Conservation (phyloP, 768 basidiomycete species). For the Crucibulum laeve region DNA sequence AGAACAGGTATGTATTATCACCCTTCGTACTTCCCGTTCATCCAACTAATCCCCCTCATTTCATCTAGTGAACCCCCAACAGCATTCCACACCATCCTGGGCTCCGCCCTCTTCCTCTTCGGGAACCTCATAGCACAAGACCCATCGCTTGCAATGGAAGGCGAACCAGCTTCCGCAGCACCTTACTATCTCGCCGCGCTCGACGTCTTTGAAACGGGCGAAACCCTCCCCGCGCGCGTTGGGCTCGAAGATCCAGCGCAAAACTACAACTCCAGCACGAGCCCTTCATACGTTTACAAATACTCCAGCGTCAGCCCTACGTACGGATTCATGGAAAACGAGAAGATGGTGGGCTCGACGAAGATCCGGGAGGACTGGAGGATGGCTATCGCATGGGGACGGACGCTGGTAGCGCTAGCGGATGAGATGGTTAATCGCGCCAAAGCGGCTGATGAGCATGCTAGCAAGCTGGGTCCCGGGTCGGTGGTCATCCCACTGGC, state of each 20-base stretch:
- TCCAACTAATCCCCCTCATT: too few species aligned
- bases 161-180: conserved; percentile 46
- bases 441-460: conserved; percentile 11
- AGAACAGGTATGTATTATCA: too few species aligned
- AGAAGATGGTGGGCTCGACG: conserved; percentile 8
- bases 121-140: conserved; percentile 57
- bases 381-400: conserved; percentile 64
- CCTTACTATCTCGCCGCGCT: conserved; percentile 68
- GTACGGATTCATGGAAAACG: conserved; percentile 19
- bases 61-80: conserved; percentile 50
- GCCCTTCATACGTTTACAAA: too few species aligned
- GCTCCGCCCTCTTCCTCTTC: conserved; percentile 59
- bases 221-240: conserved; percentile 50
- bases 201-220: conserved; percentile 68
- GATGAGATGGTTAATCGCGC: conserved; percentile 41
- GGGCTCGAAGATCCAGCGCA: too few species aligned
- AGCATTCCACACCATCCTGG: conserved; percentile 63
- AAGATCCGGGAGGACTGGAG: conserved; percentile 56
- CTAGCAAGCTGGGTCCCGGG: conserved; percentile 1
- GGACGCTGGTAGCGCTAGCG: conserved; percentile 57
- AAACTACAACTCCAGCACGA: too few species aligned
- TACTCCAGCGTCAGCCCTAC: too few species aligned
- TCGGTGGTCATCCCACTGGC: too few species aligned
- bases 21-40: too few species aligned
- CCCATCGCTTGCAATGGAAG: conserved; percentile 42